Evolutionary conservation across 139 green algal genomes (phyloP).

Genomic region (Chlorella sp.): DNA sequence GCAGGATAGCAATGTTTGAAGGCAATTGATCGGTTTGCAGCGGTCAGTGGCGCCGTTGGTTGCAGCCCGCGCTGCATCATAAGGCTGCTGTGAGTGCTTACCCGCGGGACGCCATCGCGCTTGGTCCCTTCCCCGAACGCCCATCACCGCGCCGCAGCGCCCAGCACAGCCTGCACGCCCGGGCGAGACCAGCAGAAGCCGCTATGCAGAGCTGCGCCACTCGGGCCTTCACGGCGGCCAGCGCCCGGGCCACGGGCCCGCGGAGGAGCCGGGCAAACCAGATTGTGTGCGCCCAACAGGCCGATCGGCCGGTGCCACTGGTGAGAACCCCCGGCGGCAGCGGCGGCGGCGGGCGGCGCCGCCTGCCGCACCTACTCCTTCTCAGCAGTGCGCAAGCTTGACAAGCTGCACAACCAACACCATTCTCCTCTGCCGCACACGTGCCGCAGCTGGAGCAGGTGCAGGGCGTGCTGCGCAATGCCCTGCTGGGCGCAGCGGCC

Average conservation of each 20-base stretch:
- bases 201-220: neutral
- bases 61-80: no score
- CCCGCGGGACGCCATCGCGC: neutral
- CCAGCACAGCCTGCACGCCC: neutral
- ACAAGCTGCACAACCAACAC: neutral
- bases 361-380: neutral
- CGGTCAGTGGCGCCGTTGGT: no score
- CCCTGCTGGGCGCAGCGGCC: constrained; percentile 9
- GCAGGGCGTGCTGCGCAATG: constrained; percentile 19
- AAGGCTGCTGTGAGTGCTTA: neutral
- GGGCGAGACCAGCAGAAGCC: neutral
- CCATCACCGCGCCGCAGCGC: neutral
- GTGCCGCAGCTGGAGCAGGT: constrained; percentile 24
- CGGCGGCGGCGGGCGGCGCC: neutral
- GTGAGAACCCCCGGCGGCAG: neutral
- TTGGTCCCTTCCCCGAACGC: neutral
- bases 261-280: neutral
- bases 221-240: constrained; percentile 4
- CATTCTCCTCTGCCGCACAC: neutral
- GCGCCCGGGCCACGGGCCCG: neutral
- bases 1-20: no score
- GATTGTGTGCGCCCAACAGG: constrained; percentile 14
- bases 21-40: no score
- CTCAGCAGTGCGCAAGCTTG: neutral
- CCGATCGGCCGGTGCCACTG: constrained; percentile 12